phyloP scores from a whole-genome alignment of 345 rosid genomes.

The Salix exigua region DNA sequence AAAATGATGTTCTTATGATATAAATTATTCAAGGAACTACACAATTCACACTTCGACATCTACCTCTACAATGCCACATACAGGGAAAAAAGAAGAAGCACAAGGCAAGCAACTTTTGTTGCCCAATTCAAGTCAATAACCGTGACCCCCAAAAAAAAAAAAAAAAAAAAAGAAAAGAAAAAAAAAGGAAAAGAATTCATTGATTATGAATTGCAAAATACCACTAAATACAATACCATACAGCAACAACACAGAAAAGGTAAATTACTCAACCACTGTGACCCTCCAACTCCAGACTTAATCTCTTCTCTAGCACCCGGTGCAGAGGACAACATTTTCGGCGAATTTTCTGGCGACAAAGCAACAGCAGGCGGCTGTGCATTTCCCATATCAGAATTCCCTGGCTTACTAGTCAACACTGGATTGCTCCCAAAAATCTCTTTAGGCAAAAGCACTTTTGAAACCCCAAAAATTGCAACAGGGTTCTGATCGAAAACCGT shows the following conservation, averaged over 20 bases:
- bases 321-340: slow-evolving; percentile 49
- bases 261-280: slow-evolving; percentile 4
- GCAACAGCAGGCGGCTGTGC: slow-evolving; percentile 50
- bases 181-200: not conserved
- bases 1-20: slow-evolving; percentile 5
- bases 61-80: slow-evolving; percentile 4
- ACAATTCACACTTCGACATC: slow-evolving; percentile 9
- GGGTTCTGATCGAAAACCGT: slow-evolving; percentile 88
- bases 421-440: slow-evolving; percentile 56
- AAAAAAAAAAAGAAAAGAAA: not conserved
- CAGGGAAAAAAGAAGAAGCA: not conserved
- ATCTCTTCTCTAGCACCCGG: slow-evolving; percentile 37
- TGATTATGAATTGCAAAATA: slow-evolving; percentile 20
- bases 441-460: slow-evolving; percentile 73
- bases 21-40: slow-evolving; percentile 22
- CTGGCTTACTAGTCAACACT: slow-evolving; percentile 27
- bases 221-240: slow-evolving; percentile 56
- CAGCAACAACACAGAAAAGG: slow-evolving; percentile 49
- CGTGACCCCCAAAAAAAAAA: slow-evolving; percentile 13
- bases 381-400: slow-evolving; percentile 17
- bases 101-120: slow-evolving; percentile 25
- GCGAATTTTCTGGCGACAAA: slow-evolving; percentile 46
- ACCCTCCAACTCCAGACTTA: slow-evolving; percentile 31
- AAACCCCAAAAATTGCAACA: slow-evolving; percentile 79
- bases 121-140: slow-evolving; percentile 41